Conservation (phyloP, 1,139 yeast species). For the Suhomyces guaymorum region DNA sequence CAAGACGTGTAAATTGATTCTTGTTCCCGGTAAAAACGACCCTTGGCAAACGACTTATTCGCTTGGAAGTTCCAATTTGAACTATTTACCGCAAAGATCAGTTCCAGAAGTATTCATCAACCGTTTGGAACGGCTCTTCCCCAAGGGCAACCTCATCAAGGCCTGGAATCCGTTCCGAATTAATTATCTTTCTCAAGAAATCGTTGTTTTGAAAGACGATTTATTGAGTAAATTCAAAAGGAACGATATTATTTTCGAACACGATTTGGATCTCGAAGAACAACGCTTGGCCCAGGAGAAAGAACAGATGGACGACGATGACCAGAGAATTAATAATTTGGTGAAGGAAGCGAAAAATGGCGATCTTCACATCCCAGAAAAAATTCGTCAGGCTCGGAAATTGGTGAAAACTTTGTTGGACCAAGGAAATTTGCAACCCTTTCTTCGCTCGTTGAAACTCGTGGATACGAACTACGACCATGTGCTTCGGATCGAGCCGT, state of each 20-base stretch:
- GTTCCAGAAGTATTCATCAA: slow-evolving; percentile 72
- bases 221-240: slow-evolving; percentile 68
- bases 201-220: slow-evolving; percentile 73
- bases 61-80: slow-evolving; percentile 60
- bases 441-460: slow-evolving; percentile 59
- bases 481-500: slow-evolving; percentile 68
- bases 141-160: slow-evolving; percentile 50
- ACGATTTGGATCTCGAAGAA: slow-evolving; percentile 37
- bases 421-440: slow-evolving; percentile 88
- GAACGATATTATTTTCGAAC: slow-evolving; percentile 60
- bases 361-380: slow-evolving; percentile 15
- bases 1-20: slow-evolving; percentile 48
- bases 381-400: slow-evolving; percentile 65
- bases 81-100: slow-evolving; percentile 67
- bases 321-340: slow-evolving; percentile 14
- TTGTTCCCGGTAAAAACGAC: slow-evolving; percentile 88
- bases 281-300: slow-evolving; percentile 20
- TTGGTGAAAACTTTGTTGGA: slow-evolving; percentile 78
- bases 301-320: slow-evolving; percentile 19
- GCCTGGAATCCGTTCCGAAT: slow-evolving; percentile 82
- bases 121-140: slow-evolving; percentile 63
- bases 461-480: slow-evolving; percentile 71
- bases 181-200: slow-evolving; percentile 80
- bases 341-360: slow-evolving; percentile 17
- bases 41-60: slow-evolving; percentile 85